These are phyloP conservation scores for Oryza australiensis DNA, from an alignment of 176 grass and related monocot species.

Conservation along the genomic window DNA sequence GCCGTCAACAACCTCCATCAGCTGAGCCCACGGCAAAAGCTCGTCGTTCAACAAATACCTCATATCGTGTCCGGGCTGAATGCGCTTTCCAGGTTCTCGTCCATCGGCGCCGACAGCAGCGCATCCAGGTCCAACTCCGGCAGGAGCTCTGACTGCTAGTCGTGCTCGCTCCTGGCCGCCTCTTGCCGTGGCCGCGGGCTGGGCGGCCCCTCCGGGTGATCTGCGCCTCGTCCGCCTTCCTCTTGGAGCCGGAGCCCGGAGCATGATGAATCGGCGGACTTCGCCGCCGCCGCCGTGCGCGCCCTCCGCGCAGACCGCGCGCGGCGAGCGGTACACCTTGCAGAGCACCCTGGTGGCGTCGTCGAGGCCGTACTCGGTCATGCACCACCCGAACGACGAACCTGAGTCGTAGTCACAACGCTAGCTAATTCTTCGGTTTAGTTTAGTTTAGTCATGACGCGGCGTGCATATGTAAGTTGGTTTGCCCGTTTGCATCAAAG, in stretches of 20 bases:
- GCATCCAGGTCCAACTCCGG: neutral
- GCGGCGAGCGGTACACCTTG: neutral
- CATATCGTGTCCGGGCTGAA: neutral
- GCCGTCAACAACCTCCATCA: neutral
- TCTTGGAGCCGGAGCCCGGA: neutral
- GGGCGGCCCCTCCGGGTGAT: neutral
- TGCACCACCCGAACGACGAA: too few relatives aligned
- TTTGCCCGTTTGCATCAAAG: too few relatives aligned
- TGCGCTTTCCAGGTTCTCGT: neutral
- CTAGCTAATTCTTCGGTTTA: too few relatives aligned
- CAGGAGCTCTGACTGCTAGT: neutral
- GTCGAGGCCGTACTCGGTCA: neutral
- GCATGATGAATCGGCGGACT: too few relatives aligned
- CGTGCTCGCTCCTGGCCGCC: neutral
- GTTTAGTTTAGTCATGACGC: too few relatives aligned
- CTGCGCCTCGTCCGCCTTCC: neutral
- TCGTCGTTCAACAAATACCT: neutral
- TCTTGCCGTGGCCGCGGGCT: neutral
- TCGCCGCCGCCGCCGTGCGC: too few relatives aligned
- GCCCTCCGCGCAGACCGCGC: too few relatives aligned
- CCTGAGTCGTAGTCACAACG: too few relatives aligned
- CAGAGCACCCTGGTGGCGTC: neutral
- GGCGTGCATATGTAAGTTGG: too few relatives aligned
- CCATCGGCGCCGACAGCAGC: neutral
- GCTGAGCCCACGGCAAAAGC: neutral